Evolutionary conservation across 2,329 filamentous ascomycete genomes (phyloP).

Genomic region (Hymenoscyphus salicellus): DNA sequence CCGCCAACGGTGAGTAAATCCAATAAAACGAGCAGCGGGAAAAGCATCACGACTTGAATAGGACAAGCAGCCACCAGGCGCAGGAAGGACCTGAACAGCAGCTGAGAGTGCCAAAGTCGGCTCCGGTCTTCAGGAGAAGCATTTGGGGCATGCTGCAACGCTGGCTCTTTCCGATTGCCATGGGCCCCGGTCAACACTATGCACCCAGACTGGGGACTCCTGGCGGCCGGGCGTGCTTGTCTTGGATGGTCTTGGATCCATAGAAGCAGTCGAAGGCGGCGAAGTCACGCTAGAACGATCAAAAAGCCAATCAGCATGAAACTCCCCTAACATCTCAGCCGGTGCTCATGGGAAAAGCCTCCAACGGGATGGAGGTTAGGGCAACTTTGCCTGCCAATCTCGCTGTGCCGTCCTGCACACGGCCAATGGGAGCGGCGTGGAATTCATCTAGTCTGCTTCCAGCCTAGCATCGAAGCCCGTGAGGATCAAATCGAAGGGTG

Average conservation of each 20-base stretch:
- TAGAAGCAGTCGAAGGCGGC: slow-evolving; percentile 3
- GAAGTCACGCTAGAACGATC: slow-evolving; percentile 9
- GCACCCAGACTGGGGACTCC: neutral
- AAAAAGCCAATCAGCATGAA: neutral
- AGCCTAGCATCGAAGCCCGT: slow-evolving; percentile 9
- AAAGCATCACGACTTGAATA: neutral
- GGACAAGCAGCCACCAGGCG: neutral
- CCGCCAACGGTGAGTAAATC: neutral
- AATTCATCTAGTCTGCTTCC: neutral
- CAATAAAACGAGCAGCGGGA: neutral
- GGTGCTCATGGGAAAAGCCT: neutral
- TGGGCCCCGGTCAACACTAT: neutral
- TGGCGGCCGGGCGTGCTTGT: neutral
- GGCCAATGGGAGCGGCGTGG: slow-evolving; percentile 10
- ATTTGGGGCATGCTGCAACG: neutral
- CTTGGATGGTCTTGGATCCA: neutral
- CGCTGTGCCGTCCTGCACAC: neutral
- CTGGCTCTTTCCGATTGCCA: neutral
- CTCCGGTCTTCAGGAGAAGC: neutral
- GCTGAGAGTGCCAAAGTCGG: neutral
- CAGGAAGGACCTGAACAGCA: neutral
- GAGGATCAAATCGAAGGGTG: slow-evolving; percentile 3
- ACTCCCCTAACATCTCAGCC: neutral
- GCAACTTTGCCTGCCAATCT: slow-evolving; percentile 2
- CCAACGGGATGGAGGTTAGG: neutral